Evolutionary conservation across 129 eudicot genomes (phyloP), one percentile per base, ranked within the genome.

Genomic region (Escallonia herrerae): DNA sequence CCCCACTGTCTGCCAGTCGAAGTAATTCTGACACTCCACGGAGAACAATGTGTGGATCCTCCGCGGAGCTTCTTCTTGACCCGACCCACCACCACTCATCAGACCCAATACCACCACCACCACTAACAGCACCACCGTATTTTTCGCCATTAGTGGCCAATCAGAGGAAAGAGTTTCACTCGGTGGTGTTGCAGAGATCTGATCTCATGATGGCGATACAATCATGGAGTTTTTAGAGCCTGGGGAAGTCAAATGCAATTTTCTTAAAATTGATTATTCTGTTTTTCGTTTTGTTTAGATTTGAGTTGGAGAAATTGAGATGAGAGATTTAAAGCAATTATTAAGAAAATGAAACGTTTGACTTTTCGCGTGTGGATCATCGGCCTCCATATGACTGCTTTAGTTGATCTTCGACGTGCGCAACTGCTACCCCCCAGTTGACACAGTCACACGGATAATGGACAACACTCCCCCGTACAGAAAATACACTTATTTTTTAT

Each of bases 1-100:
- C 40, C 99, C 99, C 38, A 94, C 99, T n/a, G 97, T 89, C 53
- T 94, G 99, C 99, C 99, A 94, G 79, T 94, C 99, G 69, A 94
- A 94, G 84, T 94, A 94, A 71, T 94, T 75, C 60, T 86, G 89
- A 70, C 99, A 94, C 81, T 89, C 99, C 41, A 87, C 91, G 10
- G 99, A 94, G 72, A 94, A 94, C 82, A 94, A 76, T 41, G 99
- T 89, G 79, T 94, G 97, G 83, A 94, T 83, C 95, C 97, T 89
- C 69, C 67, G 80, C 37, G 89, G 81, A 40, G 84, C 72, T 57
- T 74, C 63, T 51, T 48, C 61, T 60, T 72, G 79, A 66, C 69
- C 80, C 74, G 61, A 70, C 39, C 79, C 90, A 59, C 50, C 61
- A 12, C 64, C 48, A 58, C 77, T 58, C 63, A 83, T 37, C 42